These are phyloP conservation scores for Pleurotus cornucopiae DNA, from an alignment of 768 basidiomycete genomes.

Conservation along the genomic window DNA sequence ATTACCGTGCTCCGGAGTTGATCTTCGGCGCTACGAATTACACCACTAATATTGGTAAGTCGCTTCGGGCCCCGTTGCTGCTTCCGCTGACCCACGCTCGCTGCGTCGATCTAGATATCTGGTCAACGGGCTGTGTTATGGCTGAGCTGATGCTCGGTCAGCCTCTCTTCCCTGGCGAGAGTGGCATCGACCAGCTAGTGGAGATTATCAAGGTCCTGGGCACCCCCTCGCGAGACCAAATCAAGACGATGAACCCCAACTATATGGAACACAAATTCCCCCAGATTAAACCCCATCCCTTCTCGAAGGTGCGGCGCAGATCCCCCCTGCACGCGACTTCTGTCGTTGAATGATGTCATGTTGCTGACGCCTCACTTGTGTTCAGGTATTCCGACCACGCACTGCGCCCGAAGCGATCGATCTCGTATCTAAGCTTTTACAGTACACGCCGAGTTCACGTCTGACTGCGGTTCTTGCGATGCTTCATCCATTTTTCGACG, in stretches of 20 bases:
- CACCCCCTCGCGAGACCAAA: conserved; percentile 97
- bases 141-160: conserved; percentile 99
- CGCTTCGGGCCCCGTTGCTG: neutral
- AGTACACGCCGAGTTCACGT: conserved; percentile 94
- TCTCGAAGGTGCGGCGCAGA: conserved; percentile 72
- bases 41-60: conserved; percentile 95
- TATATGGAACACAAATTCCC: conserved; percentile 99
- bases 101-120: conserved; percentile 67
- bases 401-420: conserved; percentile 96
- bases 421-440: conserved; percentile 88
- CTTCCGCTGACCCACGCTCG: neutral
- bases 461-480: conserved; percentile 88
- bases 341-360: conserved; percentile 2
- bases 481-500: conserved; percentile 97
- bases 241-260: conserved; percentile 99
- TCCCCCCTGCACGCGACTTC: neutral
- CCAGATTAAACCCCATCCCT: conserved; percentile 99
- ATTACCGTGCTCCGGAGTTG: conserved; percentile 98
- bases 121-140: conserved; percentile 99
- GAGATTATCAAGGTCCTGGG: conserved; percentile 99
- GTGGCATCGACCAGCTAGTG: conserved; percentile 97
- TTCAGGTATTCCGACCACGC: conserved; percentile 94
- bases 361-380: conserved; percentile 11
- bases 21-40: conserved; percentile 99
- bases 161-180: conserved; percentile 98